Conservation (phyloP, 148 eudicot genomes). For the Selenicereus undatus region DNA sequence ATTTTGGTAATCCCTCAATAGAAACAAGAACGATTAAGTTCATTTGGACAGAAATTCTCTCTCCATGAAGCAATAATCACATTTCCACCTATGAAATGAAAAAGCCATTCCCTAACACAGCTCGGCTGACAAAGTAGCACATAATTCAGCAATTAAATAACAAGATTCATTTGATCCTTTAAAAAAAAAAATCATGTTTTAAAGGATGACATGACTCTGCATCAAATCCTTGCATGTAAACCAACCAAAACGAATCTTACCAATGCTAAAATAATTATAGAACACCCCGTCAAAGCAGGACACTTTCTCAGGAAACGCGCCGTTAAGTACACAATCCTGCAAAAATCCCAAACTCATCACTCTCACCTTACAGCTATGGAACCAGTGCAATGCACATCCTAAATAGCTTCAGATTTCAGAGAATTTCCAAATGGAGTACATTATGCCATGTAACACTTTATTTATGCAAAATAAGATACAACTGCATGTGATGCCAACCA, state of each 20-base stretch:
- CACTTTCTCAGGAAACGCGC: slow-evolving; percentile 65
- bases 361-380: background rate
- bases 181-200: too few species aligned
- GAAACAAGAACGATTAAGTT: background rate
- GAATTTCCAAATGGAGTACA: background rate
- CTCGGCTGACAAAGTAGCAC: background rate
- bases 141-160: background rate
- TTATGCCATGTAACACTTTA: background rate
- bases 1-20: background rate
- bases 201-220: background rate
- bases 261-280: slow-evolving; percentile 93
- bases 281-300: slow-evolving; percentile 82
- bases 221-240: background rate
- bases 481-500: too few species aligned
- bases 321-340: slow-evolving; percentile 61
- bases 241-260: slow-evolving; percentile 34
- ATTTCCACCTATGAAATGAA: background rate
- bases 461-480: background rate
- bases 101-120: background rate
- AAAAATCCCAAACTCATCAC: slow-evolving; percentile 12
- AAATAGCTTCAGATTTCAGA: background rate
- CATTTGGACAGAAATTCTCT: background rate
- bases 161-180: background rate
- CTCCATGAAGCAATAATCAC: background rate
- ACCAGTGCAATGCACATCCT: background rate